These are phyloP conservation scores for Cryoendolithus antarcticus DNA, from an alignment of 2,329 filamentous ascomycete genomes.

Conservation along the genomic window DNA sequence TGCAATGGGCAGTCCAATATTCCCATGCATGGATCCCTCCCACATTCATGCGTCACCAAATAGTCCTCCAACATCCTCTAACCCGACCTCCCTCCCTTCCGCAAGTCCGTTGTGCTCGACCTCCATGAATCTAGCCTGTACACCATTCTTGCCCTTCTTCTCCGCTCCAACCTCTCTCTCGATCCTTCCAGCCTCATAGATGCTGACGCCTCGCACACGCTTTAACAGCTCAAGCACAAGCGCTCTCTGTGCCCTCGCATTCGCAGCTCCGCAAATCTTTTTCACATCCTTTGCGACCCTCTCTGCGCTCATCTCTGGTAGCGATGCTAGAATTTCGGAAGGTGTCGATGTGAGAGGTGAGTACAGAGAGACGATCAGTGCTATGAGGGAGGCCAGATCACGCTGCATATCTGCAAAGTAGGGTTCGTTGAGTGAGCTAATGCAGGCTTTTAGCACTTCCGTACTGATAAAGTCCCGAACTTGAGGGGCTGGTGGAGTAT, in stretches of 20 bases:
- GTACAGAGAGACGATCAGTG: slow-evolving; percentile 70
- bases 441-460: slow-evolving; percentile 79
- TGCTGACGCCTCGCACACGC: slow-evolving; percentile 76
- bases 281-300: slow-evolving; percentile 48
- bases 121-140: slow-evolving; percentile 31
- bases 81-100: slow-evolving; percentile 26
- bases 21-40: neutral
- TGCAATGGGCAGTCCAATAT: too few species aligned
- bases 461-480: slow-evolving; percentile 83
- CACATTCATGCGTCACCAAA: slow-evolving; percentile 22
- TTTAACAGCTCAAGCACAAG: slow-evolving; percentile 75
- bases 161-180: slow-evolving; percentile 20
- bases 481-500: slow-evolving; percentile 39
- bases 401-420: slow-evolving; percentile 96
- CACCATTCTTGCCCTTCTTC: slow-evolving; percentile 11
- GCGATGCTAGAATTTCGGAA: slow-evolving; percentile 58
- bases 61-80: slow-evolving; percentile 34
- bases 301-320: slow-evolving; percentile 61
- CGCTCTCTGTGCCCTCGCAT: slow-evolving; percentile 62
- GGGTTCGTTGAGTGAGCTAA: slow-evolving; percentile 81
- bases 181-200: slow-evolving; percentile 86
- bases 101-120: slow-evolving; percentile 28
- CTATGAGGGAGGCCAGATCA: slow-evolving; percentile 78
- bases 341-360: slow-evolving; percentile 57
- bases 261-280: slow-evolving; percentile 26